A percentile compares a stretch with the other conserved stretches of the same genome.
These are phyloP conservation scores for Teratosphaeria epicoccoides DNA, from an alignment of 2,329 filamentous ascomycete genomes.

Conservation along the genomic window DNA sequence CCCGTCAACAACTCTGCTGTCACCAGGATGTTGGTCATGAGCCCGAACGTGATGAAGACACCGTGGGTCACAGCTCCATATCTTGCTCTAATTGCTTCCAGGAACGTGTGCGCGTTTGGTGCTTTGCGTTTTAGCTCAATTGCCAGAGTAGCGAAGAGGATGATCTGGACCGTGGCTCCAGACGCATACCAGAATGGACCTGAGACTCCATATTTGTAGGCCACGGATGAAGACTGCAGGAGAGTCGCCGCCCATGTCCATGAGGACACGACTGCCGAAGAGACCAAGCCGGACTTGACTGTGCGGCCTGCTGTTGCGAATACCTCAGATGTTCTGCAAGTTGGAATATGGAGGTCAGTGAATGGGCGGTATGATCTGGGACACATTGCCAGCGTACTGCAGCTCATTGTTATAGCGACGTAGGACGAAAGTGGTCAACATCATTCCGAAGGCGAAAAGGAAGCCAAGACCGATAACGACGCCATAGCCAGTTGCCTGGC, in stretches of 20 bases:
- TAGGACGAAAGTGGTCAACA: conserved; percentile 59
- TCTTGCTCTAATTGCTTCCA: conserved; percentile 71
- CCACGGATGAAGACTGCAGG: conserved; percentile 30
- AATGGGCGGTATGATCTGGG: too few species aligned
- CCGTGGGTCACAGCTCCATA: conserved; percentile 65
- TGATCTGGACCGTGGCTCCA: conserved; percentile 70
- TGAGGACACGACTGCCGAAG: conserved; percentile 63
- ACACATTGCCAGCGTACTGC: too few species aligned
- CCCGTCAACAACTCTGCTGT: conserved; percentile 83
- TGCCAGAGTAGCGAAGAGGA: conserved; percentile 80
- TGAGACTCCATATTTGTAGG: conserved; percentile 51
- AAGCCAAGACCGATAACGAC: conserved; percentile 1
- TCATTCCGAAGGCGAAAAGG: conserved; percentile 49
- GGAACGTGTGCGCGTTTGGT: conserved; percentile 45
- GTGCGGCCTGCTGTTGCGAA: conserved; percentile 75
- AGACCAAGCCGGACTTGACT: conserved; percentile 55
- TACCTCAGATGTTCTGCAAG: conserved; percentile 80
- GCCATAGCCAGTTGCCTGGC: conserved; percentile 2
- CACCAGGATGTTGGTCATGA: conserved; percentile 70
- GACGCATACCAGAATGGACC: conserved; percentile 58
- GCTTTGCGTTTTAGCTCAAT: conserved; percentile 82
- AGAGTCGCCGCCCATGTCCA: conserved; percentile 58
- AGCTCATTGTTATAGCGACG: conserved; percentile 64
- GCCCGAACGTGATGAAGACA: conserved; percentile 71
- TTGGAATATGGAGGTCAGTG: conserved; percentile 90